Evolutionary conservation across 2,329 filamentous ascomycete species (phyloP).

Genomic region (Karstenula rhodostoma): DNA sequence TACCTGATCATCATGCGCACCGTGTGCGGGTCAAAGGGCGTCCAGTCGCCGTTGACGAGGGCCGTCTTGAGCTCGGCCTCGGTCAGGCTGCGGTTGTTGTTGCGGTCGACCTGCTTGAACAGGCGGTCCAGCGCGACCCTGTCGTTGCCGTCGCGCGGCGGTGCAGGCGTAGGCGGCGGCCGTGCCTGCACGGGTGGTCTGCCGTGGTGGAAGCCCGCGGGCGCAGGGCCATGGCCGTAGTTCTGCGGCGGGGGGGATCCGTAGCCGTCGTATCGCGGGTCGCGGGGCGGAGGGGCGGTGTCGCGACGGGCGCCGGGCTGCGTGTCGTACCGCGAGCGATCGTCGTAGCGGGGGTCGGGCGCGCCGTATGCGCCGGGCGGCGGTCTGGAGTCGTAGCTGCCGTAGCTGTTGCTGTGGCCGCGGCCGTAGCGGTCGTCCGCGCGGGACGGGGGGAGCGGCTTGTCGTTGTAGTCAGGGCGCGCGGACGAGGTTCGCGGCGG

Average conservation of each 20-base stretch:
- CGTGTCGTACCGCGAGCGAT: slow-evolving; percentile 32
- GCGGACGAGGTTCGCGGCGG: slow-evolving; percentile 46
- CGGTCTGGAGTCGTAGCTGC: slow-evolving; percentile 40
- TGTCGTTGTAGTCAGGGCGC: slow-evolving; percentile 55
- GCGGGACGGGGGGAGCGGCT: slow-evolving; percentile 45
- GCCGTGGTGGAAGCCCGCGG: slow-evolving; percentile 69
- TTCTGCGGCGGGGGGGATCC: slow-evolving; percentile 58
- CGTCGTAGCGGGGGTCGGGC: slow-evolving; percentile 31
- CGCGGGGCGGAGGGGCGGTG: slow-evolving; percentile 25
- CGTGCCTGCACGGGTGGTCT: slow-evolving; percentile 64
- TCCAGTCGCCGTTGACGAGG: slow-evolving; percentile 96
- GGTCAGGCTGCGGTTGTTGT: slow-evolving; percentile 80
- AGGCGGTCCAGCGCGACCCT: slow-evolving; percentile 78
- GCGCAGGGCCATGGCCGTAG: slow-evolving; percentile 62
- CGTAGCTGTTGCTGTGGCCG: slow-evolving; percentile 32
- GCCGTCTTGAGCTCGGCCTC: slow-evolving; percentile 88
- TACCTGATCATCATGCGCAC: slow-evolving; percentile 94
- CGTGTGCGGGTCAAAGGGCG: slow-evolving; percentile 89
- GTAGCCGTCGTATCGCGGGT: slow-evolving; percentile 47
- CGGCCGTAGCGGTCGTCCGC: slow-evolving; percentile 46
- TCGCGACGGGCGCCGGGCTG: slow-evolving; percentile 23
- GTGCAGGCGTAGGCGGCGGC: slow-evolving; percentile 58
- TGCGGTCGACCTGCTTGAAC: slow-evolving; percentile 90
- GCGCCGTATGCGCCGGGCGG: slow-evolving; percentile 50
- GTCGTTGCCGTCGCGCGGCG: slow-evolving; percentile 67